phyloP scores from a whole-genome alignment of 78 protist genomes.

The Speleostelium caveatum region DNA sequence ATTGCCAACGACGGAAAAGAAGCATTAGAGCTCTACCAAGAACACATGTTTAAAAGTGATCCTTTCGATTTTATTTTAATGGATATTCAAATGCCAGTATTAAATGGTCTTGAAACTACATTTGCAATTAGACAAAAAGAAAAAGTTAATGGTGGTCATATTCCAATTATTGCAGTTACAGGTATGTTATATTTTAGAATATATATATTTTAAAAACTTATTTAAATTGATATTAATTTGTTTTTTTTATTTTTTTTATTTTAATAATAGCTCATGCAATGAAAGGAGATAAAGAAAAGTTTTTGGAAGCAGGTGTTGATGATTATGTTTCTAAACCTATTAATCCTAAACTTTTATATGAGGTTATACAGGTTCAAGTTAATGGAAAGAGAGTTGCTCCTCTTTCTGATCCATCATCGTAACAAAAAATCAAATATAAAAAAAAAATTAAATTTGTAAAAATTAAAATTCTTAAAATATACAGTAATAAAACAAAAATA shows the following conservation, averaged over 20 bases:
- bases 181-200: too few species aligned
- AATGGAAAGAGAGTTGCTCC: too few species aligned
- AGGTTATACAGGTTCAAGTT: slow-evolving; percentile 38
- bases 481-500: too few species aligned
- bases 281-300: slow-evolving; percentile 47
- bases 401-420: too few species aligned
- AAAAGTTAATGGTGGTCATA: slow-evolving; percentile 18
- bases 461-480: too few species aligned
- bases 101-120: slow-evolving; percentile 86
- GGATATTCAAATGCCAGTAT: slow-evolving; percentile 91
- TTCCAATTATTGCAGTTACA: slow-evolving; percentile 80
- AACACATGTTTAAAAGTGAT: neutral
- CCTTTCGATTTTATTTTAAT: slow-evolving; percentile 71
- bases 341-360: slow-evolving; percentile 40
- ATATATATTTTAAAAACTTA: too few species aligned
- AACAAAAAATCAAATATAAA: too few species aligned
- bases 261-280: slow-evolving; percentile 79
- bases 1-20: slow-evolving; percentile 79
- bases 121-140: slow-evolving; percentile 61
- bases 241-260: too few species aligned
- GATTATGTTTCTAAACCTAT: slow-evolving; percentile 85
- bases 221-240: too few species aligned
- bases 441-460: too few species aligned
- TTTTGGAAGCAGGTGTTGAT: slow-evolving; percentile 83
- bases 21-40: slow-evolving; percentile 59